Evolutionary conservation across 257 asterid species (phyloP), one percentile per base, ranked within the genome.

Genomic region (Jaltomata sinuosa): DNA sequence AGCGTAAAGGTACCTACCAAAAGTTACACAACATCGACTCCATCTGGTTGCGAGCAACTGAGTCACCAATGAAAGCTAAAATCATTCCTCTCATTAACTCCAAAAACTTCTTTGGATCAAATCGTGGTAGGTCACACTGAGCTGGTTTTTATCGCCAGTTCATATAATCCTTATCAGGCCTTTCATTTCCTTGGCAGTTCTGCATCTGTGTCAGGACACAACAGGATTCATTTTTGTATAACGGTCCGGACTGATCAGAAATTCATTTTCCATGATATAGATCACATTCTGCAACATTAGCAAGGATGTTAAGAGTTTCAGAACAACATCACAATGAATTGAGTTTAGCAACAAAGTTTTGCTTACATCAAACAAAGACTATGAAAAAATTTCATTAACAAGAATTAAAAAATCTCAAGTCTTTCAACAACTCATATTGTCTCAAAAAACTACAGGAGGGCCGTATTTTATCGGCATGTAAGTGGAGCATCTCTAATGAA

Each of bases 11-110:
- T 45, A 91, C 99, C 98, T 96, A 98, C 98, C 98, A 96, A 72
- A 96, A 93, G 87, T 94, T 90, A 61, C 99, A 96, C 49, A 96
- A 88, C 95, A 96, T 85, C 6, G 99, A 97, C 67, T 97, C 98
- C 97, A 97, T 93, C 90, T 97, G 99, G 93, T 97, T 95, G 84
- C 99, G 94, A 81, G 98, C 96, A 85, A 95, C 95, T 61, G 99
- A 97, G 84, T 97, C 99, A 45, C 99, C 99, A 79, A 97, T 90
- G 86, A 92, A 97, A 84, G 98, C 99, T 84, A 97, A 86, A 32
- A 98, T 94, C 87, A 95, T 97, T 52, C 98, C 98, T 84, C 94
- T 90, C 98, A 95, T 95, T 69, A 94, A 69, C 83, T 95, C 96
- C 92, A 95, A 90, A 90, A 97, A 97, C 80, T 84, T 88, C 87